A percentile compares a stretch with the other conserved stretches of the same genome.
phyloP scores from a whole-genome alignment of 768 basidiomycete species.

The Pleurotus ostreatus region DNA sequence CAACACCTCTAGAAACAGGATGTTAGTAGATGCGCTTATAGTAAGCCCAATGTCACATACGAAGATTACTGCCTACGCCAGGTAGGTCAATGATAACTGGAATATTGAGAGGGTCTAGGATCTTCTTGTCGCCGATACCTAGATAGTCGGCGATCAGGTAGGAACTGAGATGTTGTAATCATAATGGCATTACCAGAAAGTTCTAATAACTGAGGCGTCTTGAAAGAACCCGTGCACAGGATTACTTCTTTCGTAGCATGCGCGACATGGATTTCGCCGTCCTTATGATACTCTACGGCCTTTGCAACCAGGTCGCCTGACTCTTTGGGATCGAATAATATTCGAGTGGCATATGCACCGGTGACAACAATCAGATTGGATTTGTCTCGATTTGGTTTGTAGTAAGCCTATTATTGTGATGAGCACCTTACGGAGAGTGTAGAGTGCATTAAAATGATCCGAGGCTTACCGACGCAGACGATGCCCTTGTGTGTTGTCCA shows the following conservation, averaged over 20 bases:
- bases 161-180: neutral
- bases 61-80: slow-evolving; percentile 37
- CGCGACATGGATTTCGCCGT: slow-evolving; percentile 6
- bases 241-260: slow-evolving; percentile 18
- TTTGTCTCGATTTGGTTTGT: neutral
- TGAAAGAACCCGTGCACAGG: slow-evolving; percentile 19
- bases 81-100: slow-evolving; percentile 28
- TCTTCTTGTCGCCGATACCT: slow-evolving; percentile 31
- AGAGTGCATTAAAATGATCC: neutral
- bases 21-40: neutral
- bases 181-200: slow-evolving; percentile 15
- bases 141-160: slow-evolving; percentile 21
- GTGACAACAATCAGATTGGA: neutral
- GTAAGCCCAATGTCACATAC: neutral
- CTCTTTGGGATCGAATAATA: neutral
- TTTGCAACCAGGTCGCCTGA: slow-evolving; percentile 4
- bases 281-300: slow-evolving; percentile 11
- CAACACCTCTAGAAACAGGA: neutral
- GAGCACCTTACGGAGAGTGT: neutral
- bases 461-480: slow-evolving; percentile 4
- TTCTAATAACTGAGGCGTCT: slow-evolving; percentile 21
- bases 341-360: slow-evolving; percentile 4
- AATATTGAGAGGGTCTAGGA: slow-evolving; percentile 25
- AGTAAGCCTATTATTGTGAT: slow-evolving; percentile 3
- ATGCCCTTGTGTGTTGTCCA: neutral